Evolutionary conservation across 495 filamentous ascomycete species (phyloP), one percentile per base, ranked within the genome.

Genomic region (Aspergillus biplanus): DNA sequence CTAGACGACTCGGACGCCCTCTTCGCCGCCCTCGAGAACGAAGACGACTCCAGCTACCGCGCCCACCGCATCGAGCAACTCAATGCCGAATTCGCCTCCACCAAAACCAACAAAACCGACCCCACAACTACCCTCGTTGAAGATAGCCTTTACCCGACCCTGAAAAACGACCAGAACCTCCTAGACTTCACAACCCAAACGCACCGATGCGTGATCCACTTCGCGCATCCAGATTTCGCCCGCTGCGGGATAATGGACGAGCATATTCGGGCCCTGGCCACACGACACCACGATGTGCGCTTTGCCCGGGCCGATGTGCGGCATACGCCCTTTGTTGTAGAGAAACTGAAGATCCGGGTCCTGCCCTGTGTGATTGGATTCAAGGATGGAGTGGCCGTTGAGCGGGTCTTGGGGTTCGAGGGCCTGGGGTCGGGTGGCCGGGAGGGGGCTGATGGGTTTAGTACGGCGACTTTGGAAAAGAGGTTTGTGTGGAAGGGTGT

Each of bases 341-440:
- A 85, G 64, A 90, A 87, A 61, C 69, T 93, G 52, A 86, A 85
- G 52, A 82, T 93, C 8, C 76, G 86, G 61, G 86, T 92, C 1
- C 70, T 93, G 46, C 90, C 90, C 0, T 93, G 90, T 67, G 87
- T 93, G 56, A 84, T 93, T 65, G 85, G 84, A 27, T 92, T 92
- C 65, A 76, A 87, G 54, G 85, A 90, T 73, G 90, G 90, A 6
- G 73, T 89, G 42, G 79, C 80, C 3, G 83, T 86, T 46, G 90
- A 91, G 66, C 73, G 90, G 37, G 83, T 93, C 7, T 77, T 92
- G 58, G 90, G 90, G 0, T 93, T 93, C 75, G 90, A 92, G 48
- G 89, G 21, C 21, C 21, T 27, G 21, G 21, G 89, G 7, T 67
- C 92, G 32, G 86, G 85, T 37, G 75, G 80, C 49, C 79, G 80